Conservation (phyloP, 176 grass and related monocot genomes). For the Dactylis glomerata region DNA sequence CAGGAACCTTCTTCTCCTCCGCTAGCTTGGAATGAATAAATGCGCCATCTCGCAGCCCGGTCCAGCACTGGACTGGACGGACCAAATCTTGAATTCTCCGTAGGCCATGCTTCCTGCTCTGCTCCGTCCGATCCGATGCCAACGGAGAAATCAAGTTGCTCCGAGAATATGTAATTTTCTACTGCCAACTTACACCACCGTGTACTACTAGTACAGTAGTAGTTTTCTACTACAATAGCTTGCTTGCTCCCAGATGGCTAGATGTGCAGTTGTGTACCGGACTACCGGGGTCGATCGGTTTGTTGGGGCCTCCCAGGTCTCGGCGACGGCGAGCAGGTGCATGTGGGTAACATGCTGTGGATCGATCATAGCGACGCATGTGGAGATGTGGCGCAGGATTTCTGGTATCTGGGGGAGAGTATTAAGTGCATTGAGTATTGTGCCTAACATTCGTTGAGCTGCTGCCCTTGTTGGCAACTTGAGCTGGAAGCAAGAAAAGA, state of each 20-base stretch:
- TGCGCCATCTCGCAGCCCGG: conserved; percentile 33
- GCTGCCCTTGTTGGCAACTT: neutral
- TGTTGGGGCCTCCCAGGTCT: conserved; percentile 23
- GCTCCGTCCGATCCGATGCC: neutral
- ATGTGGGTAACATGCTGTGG: conserved; percentile 43
- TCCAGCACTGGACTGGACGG: neutral
- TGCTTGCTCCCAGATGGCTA: neutral
- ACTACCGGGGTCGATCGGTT: neutral
- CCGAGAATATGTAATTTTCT: neutral
- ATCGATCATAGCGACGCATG: conserved; percentile 26
- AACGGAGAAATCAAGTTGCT: neutral
- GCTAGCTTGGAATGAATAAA: conserved; percentile 34
- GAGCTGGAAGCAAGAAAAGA: neutral
- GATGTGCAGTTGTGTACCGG: neutral
- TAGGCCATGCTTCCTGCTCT: neutral
- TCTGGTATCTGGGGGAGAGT: neutral
- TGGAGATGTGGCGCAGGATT: conserved; percentile 50
- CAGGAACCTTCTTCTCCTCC: conserved; percentile 36
- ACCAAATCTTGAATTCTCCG: conserved; percentile 37
- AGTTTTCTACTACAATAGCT: no score
- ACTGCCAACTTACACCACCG: neutral
- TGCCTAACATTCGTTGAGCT: conserved; percentile 25
- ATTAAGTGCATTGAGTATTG: conserved; percentile 7
- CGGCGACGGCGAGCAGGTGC: conserved; percentile 33
- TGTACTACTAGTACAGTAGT: no score